These are phyloP conservation scores for Santalum album DNA, from an alignment of 164 flowering plant genomes.

Conservation along the genomic window DNA sequence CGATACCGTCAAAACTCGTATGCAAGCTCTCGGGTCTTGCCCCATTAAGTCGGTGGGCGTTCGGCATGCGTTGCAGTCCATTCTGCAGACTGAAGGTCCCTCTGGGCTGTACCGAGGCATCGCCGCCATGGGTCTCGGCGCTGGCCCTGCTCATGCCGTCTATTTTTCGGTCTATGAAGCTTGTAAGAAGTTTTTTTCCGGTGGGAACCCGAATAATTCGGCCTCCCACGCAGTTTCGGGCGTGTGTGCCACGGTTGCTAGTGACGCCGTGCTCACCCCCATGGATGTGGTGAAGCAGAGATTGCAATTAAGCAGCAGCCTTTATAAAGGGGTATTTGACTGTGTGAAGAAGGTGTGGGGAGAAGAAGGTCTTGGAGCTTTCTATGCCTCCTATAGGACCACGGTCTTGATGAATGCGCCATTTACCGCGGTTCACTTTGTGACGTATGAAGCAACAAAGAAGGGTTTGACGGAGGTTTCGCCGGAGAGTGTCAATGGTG, in stretches of 20 bases:
- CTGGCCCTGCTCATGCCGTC: constrained; percentile 85
- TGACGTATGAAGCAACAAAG: constrained; percentile 58
- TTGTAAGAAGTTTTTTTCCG: constrained; percentile 37
- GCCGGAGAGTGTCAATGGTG: constrained; percentile 42
- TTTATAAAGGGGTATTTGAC: constrained; percentile 44
- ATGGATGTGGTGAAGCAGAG: constrained; percentile 82
- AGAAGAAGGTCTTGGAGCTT: constrained; percentile 53
- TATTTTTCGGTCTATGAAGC: constrained; percentile 62
- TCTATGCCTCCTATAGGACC: constrained; percentile 62
- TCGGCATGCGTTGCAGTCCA: constrained; percentile 25
- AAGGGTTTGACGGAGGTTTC: constrained; percentile 49
- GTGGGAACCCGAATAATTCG: constrained; percentile 27
- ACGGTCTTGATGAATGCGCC: constrained; percentile 74
- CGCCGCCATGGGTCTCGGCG: constrained; percentile 75
- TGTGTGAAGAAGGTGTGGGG: constrained; percentile 42
- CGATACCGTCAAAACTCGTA: constrained; percentile 40
- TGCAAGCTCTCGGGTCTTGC: constrained; percentile 44
- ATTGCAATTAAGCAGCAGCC: constrained; percentile 38
- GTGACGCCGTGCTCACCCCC: constrained; percentile 59
- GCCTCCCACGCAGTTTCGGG: constrained; percentile 46
- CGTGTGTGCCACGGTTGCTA: constrained; percentile 45
- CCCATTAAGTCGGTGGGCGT: constrained; percentile 35
- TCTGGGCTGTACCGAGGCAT: constrained; percentile 67
- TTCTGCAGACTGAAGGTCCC: constrained; percentile 45
- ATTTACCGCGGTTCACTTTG: constrained; percentile 55